Conservation (phyloP, 2,329 filamentous ascomycete genomes). For the Periconia macrospinosa region DNA sequence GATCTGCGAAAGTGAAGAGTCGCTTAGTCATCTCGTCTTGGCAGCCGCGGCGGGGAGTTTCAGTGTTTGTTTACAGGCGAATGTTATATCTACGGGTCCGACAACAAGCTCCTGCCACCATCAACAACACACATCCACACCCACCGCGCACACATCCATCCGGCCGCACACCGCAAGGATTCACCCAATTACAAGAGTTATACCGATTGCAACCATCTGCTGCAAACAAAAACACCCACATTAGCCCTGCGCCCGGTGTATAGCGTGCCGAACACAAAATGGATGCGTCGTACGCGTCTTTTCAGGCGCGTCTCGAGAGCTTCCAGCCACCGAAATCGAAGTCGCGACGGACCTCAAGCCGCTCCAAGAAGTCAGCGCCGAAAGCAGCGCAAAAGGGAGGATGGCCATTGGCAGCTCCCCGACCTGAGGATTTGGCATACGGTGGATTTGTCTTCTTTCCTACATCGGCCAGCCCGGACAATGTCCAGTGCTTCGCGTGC, state of each 20-base stretch:
- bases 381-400: conserved; percentile 30
- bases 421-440: conserved; percentile 74
- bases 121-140: no score
- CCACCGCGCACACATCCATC: background rate
- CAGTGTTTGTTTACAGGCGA: conserved; percentile 17
- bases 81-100: no score
- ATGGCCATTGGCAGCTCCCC: conserved; percentile 79
- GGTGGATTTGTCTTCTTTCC: conserved; percentile 93
- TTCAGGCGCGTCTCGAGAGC: conserved; percentile 76
- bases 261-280: conserved; percentile 13
- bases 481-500: conserved; percentile 88
- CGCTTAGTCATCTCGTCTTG: background rate
- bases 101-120: no score
- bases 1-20: conserved; percentile 13
- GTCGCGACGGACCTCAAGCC: conserved; percentile 71
- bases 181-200: no score
- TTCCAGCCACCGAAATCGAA: conserved; percentile 68
- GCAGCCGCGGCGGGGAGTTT: no score
- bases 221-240: no score
- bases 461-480: conserved; percentile 74
- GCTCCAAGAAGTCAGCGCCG: conserved; percentile 56
- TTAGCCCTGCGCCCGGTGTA: background rate
- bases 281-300: conserved; percentile 57
- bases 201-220: no score
- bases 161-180: background rate